Evolutionary conservation across 192 early-diverging fungal genomes (phyloP).

Genomic region (Entomortierella lignicola): DNA sequence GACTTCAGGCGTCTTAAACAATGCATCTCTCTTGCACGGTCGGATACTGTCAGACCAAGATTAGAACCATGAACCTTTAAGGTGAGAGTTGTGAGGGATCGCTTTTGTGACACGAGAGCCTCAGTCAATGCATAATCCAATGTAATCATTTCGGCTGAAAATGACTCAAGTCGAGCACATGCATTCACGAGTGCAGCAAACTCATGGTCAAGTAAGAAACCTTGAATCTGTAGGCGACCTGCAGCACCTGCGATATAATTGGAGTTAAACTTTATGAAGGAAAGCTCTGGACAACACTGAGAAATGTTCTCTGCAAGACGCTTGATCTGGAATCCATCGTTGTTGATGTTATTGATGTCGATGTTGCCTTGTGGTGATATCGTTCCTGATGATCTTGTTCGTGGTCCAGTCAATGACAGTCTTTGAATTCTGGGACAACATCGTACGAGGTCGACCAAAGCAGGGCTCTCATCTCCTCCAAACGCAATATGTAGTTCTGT

Average conservation of each 20-base stretch:
- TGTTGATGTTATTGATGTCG: slow-evolving; percentile 7
- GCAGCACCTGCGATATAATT: neutral
- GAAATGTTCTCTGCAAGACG: slow-evolving; percentile 25
- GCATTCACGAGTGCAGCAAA: slow-evolving; percentile 12
- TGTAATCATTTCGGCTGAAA: slow-evolving; percentile 22
- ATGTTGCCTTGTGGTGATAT: slow-evolving; percentile 7
- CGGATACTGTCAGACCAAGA: neutral
- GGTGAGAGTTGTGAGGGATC: neutral
- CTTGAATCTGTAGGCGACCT: slow-evolving; percentile 7
- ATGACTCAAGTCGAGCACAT: slow-evolving; percentile 18
- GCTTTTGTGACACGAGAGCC: slow-evolving; percentile 12
- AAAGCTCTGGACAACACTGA: slow-evolving; percentile 32
- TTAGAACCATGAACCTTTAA: slow-evolving; percentile 12
- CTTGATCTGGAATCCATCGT: slow-evolving; percentile 10
- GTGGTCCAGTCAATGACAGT: slow-evolving; percentile 25
- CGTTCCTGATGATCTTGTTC: slow-evolving; percentile 8
- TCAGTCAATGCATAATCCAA: slow-evolving; percentile 13
- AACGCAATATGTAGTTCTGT: slow-evolving; percentile 35
- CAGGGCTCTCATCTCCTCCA: slow-evolving; percentile 25
- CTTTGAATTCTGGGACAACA: slow-evolving; percentile 30
- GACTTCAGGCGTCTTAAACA: slow-evolving; percentile 22
- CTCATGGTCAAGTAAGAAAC: slow-evolving; percentile 20
- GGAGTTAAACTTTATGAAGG: slow-evolving; percentile 23
- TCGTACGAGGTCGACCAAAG: slow-evolving; percentile 26
- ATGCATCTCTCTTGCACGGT: slow-evolving; percentile 17